Evolutionary conservation across 208 protist species (phyloP).

Genomic region (Wallacemonas sp.): DNA sequence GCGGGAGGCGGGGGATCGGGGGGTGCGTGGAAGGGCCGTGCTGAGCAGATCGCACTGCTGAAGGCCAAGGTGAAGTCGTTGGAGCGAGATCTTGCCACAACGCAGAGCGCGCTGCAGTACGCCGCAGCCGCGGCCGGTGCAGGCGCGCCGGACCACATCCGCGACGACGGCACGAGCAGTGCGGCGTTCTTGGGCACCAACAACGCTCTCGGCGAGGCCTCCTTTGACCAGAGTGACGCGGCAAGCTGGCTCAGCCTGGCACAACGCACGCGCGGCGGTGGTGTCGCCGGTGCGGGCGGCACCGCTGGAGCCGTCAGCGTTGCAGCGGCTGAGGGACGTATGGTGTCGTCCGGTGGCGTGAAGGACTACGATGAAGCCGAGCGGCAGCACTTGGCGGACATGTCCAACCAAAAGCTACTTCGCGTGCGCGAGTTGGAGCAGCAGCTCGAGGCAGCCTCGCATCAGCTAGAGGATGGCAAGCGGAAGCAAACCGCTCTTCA

Average conservation of each 20-base stretch:
- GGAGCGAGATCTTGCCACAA: slow-evolving; percentile 21
- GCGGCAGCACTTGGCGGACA: slow-evolving; percentile 35
- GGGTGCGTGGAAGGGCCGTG: slow-evolving; percentile 60
- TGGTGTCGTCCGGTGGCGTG: neutral
- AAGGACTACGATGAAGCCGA: slow-evolving; percentile 61
- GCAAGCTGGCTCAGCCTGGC: slow-evolving; percentile 7
- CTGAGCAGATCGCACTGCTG: slow-evolving; percentile 71
- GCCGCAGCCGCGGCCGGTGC: neutral
- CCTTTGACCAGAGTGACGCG: neutral
- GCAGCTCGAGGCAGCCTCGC: slow-evolving; percentile 16
- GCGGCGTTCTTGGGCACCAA: neutral
- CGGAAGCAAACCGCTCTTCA: slow-evolving; percentile 32
- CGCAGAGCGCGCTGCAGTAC: neutral
- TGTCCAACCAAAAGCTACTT: slow-evolving; percentile 39
- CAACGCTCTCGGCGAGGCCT: neutral
- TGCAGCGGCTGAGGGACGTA: neutral
- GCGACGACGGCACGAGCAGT: slow-evolving; percentile 7
- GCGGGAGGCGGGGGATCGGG: neutral
- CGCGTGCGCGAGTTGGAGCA: slow-evolving; percentile 44
- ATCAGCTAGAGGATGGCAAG: slow-evolving; percentile 37
- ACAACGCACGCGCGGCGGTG: neutral
- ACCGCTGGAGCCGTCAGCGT: neutral
- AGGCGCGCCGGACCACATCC: neutral
- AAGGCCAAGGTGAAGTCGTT: slow-evolving; percentile 65
- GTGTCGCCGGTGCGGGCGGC: neutral